Base-by-base conservation (phyloP, 2,329 filamentous ascomycete species). In the Cladophialophora immunda region DNA sequence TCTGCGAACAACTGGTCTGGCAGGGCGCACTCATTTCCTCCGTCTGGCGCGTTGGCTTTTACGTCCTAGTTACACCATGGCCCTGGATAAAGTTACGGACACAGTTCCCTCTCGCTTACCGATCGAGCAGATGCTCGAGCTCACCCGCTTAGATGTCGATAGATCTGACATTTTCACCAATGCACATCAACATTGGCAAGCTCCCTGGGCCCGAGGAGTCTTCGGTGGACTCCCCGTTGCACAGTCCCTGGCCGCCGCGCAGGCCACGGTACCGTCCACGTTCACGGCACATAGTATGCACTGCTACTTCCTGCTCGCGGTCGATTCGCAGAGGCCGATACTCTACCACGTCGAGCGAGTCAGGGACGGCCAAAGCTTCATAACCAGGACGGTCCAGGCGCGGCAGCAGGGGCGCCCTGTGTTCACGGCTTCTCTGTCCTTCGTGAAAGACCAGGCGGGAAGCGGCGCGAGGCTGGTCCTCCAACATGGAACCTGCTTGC, bases 261-360 rank as follows among this genome's bases (percentile, higher is more conserved):
- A 97, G 79, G 88, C 89, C 75, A 99, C 95, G 7, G 92, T 99
- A 1, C 90, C 91, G 0, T 70, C 78, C 38, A 85, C 92, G 76
- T 97, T 97, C 80, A 86, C 89, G 67, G 89, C 95, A 58, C 94
- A 99, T 83, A 94, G 91, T 76, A 97, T 97, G 91, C 95, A 99
- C 85, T 98, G 94, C 87, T 98, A 98, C 83, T 99, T 99, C 79
- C 89, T 99, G 36, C 88, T 98, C 1, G 94, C 94, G 3, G 95
- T 94, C 29, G 92, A 94, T 75, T 85, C 88, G 11, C 88, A 91
- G 67, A 90, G 94, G n/a, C 94, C 95, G 32, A 91, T 98, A 71
- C 85, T 97, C 69, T 98, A 97, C 82, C 92, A 97, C 77, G 95
- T 99, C 54, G 95, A 98, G 82, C 88, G 92, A 60, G 93, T 99